Conservation (phyloP, 331 rosid species). For the Dryas integrifolia region DNA sequence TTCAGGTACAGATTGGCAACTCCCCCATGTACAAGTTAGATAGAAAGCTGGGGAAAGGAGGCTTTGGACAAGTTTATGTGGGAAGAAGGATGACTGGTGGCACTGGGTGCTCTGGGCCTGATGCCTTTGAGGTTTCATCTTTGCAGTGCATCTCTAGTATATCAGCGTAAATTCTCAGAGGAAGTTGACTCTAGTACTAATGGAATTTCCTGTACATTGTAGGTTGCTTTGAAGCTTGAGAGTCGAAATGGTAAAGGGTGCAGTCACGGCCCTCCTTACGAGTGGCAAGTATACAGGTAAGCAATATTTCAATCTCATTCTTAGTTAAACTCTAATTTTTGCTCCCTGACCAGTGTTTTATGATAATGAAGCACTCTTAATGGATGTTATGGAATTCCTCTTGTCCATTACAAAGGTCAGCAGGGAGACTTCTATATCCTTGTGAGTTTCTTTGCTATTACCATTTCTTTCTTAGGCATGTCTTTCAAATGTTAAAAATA, state of each 20-base stretch:
- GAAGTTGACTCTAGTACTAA: conserved; percentile 14
- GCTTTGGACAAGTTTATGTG: conserved; percentile 40
- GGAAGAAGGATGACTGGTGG: conserved; percentile 39
- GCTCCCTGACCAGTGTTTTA: conserved; percentile 25
- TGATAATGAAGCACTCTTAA: conserved; percentile 30
- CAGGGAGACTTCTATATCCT: conserved; percentile 41
- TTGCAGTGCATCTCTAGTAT: conserved; percentile 9
- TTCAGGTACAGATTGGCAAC: conserved; percentile 37
- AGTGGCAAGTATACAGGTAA: conserved; percentile 47
- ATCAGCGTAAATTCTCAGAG: background rate
- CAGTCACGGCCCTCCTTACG: conserved; percentile 39
- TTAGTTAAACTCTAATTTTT: background rate
- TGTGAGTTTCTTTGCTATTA: conserved; percentile 27
- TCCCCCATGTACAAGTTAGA: conserved; percentile 38
- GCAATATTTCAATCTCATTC: background rate
- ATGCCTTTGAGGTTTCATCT: conserved; percentile 34
- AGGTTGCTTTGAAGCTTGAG: conserved; percentile 45
- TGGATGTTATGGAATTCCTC: conserved; percentile 43
- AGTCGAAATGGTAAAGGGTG: conserved; percentile 38
- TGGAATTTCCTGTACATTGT: conserved; percentile 6
- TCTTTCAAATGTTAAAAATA: background rate
- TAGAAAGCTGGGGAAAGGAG: conserved; percentile 41
- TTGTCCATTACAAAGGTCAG: conserved; percentile 42
- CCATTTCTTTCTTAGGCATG: background rate
- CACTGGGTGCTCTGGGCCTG: conserved; percentile 27